Conservation (phyloP, 1,284 basidiomycete species). For the Fomitopsis schrenkii region DNA sequence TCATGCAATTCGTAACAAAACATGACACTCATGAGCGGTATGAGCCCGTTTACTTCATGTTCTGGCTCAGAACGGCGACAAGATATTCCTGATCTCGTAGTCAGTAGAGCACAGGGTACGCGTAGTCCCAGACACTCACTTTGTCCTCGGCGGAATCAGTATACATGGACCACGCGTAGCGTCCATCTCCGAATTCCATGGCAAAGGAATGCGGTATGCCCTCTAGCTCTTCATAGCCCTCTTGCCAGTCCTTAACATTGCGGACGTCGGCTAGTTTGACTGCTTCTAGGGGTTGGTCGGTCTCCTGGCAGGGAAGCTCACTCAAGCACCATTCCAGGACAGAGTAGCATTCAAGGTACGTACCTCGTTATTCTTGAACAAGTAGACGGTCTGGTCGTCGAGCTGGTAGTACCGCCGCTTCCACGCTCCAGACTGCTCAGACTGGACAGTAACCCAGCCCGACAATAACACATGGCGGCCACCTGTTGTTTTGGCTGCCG, state of each 20-base stretch:
- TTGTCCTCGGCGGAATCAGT: constrained; percentile 68
- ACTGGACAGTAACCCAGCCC: constrained; percentile 69
- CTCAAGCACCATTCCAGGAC: neutral
- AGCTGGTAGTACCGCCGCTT: constrained; percentile 65
- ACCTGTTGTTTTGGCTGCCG: constrained; percentile 15
- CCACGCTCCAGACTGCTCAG: constrained; percentile 53
- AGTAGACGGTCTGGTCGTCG: constrained; percentile 40
- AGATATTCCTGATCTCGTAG: constrained; percentile 16
- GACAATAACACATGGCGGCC: constrained; percentile 32
- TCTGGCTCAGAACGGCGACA: constrained; percentile 19
- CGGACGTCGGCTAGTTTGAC: constrained; percentile 44
- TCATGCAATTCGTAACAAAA: neutral
- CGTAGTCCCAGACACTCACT: constrained; percentile 29
- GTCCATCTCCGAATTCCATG: constrained; percentile 52
- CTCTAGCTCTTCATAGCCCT: constrained; percentile 70
- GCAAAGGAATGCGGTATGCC: constrained; percentile 69
- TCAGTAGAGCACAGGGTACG: neutral
- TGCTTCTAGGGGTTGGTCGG: constrained; percentile 42
- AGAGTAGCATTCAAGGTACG: constrained; percentile 8
- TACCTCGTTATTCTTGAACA: constrained; percentile 58
- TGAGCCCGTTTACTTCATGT: neutral
- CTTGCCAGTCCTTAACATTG: constrained; percentile 59
- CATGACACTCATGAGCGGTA: neutral
- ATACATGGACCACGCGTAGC: constrained; percentile 53
- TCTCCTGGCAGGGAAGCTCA: constrained; percentile 12